These are phyloP conservation scores for Elsinoe necatrix DNA, from an alignment of 2,329 filamentous ascomycete species.

Conservation along the genomic window DNA sequence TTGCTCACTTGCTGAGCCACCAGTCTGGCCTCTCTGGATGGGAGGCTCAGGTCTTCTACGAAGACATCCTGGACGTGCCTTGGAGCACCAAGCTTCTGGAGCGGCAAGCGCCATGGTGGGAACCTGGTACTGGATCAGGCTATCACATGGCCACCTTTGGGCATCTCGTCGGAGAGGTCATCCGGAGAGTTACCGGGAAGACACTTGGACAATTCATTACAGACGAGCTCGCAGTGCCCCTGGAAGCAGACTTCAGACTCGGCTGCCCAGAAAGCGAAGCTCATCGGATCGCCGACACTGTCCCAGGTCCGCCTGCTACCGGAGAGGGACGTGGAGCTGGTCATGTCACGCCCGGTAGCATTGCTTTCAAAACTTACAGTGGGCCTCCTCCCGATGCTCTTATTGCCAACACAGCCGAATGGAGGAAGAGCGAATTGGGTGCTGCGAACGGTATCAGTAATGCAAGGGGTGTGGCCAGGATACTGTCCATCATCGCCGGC, in stretches of 20 bases:
- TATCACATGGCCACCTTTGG: slow-evolving; percentile 39
- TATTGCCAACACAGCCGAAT: slow-evolving; percentile 25
- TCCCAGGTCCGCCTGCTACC: slow-evolving; percentile 21
- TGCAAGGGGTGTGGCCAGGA: slow-evolving; percentile 35
- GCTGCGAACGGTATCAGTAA: slow-evolving; percentile 41
- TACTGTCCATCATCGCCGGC: slow-evolving; percentile 34
- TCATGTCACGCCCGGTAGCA: slow-evolving; percentile 21
- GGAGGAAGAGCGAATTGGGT: slow-evolving; percentile 36
- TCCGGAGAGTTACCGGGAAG: slow-evolving; percentile 36
- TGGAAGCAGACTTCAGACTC: slow-evolving; percentile 41
- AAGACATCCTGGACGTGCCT: slow-evolving; percentile 30
- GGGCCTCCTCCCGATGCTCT: slow-evolving; percentile 24
- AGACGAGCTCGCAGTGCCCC: slow-evolving; percentile 36
- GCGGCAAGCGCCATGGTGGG: slow-evolving; percentile 38
- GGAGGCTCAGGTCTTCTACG: slow-evolving; percentile 27
- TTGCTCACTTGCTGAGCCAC: slow-evolving; percentile 37
- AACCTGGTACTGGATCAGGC: slow-evolving; percentile 36
- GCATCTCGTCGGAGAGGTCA: slow-evolving; percentile 37
- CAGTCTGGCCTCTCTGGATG: slow-evolving; percentile 32
- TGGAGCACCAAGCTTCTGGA: slow-evolving; percentile 32
- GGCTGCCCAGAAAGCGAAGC: slow-evolving; percentile 37
- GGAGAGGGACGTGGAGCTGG: slow-evolving; percentile 17
- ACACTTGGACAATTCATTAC: slow-evolving; percentile 37
- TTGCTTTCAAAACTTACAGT: slow-evolving; percentile 27
- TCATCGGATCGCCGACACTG: slow-evolving; percentile 33